Evolutionary conservation across 257 asterid genomes (phyloP).

Genomic region (Solanum dulcamara): DNA sequence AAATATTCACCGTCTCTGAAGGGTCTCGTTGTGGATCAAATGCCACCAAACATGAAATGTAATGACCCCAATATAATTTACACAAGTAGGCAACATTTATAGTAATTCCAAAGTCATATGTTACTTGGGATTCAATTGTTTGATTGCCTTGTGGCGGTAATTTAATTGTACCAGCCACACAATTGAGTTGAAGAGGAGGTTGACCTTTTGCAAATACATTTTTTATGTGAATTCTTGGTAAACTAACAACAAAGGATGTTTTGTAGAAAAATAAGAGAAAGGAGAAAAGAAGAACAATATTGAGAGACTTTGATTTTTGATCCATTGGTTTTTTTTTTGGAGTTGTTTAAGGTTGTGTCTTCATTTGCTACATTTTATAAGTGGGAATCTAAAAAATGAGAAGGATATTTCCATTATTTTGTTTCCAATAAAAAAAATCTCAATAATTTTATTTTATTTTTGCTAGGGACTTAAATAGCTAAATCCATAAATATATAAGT

Average conservation of each 20-base stretch:
- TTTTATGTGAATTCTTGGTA: neutral
- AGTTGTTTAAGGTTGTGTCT: neutral
- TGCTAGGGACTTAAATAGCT: no score
- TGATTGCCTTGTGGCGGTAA: neutral
- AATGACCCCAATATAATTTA: neutral
- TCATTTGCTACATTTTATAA: neutral
- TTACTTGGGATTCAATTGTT: neutral
- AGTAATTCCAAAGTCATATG: neutral
- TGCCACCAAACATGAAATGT: neutral
- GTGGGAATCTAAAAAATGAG: neutral
- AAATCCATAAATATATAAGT: no score
- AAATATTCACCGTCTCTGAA: neutral
- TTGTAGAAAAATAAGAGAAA: neutral
- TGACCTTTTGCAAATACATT: neutral
- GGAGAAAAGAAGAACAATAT: neutral
- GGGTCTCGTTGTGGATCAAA: neutral
- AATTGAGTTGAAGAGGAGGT: neutral
- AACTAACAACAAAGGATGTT: neutral
- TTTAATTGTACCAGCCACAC: neutral
- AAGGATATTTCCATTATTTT: neutral
- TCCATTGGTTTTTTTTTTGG: neutral
- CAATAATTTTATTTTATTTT: neutral
- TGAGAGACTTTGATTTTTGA: neutral
- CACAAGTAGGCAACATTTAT: neutral
- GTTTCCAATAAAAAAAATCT: neutral